Evolutionary conservation across 345 rosid species (phyloP), one percentile per base, ranked within the genome.

Genomic region (Physaria fendleri): DNA sequence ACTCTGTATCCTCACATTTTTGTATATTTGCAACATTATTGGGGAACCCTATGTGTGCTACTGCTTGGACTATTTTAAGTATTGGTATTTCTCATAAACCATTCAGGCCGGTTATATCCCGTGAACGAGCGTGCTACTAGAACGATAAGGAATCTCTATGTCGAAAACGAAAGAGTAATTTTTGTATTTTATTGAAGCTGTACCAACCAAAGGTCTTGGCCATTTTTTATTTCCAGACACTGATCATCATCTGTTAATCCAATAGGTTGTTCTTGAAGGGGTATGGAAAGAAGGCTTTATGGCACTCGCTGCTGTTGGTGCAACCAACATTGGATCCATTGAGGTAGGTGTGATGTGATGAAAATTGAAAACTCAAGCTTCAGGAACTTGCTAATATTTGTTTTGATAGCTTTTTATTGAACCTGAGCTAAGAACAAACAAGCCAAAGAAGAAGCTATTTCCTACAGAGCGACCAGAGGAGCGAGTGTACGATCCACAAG

Each of bases 161-260:
- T 89, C 41, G 90, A 87, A 80, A 93, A 93, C 73, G 97, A 93
- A 82, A 87, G 99, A 88, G 95, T 93, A 89, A 75, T 38, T 50
- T 41, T 3, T 62, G 29, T 35, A 5, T 24, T 10, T 62, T 9
- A 14, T 50, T 18, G 55, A 24, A 53, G 17, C 13, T 56, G 3
- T 37, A 24, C 0, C 13, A 44, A 34, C 55, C 34, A 60, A 35
- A 27, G 52, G 33, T 59, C 10, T 23, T 6, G 6, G 5, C 3
- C 8, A 1, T 66, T 30, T 3, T 42, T 29, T 47, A 5, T 52
- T 13, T 56, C 10, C 30, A 23, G 46, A 30, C 59, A 33, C 5
- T 64, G 49, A 64, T 64, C 21, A 33, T 58, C 37, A 48, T 22
- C 46, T 46, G 42, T 30, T 30, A 41, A 64, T 49, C 5, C 21